Evolutionary conservation across 371 early-diverging fungal genomes (phyloP).

Genomic region (Vairimorpha ceranae): DNA sequence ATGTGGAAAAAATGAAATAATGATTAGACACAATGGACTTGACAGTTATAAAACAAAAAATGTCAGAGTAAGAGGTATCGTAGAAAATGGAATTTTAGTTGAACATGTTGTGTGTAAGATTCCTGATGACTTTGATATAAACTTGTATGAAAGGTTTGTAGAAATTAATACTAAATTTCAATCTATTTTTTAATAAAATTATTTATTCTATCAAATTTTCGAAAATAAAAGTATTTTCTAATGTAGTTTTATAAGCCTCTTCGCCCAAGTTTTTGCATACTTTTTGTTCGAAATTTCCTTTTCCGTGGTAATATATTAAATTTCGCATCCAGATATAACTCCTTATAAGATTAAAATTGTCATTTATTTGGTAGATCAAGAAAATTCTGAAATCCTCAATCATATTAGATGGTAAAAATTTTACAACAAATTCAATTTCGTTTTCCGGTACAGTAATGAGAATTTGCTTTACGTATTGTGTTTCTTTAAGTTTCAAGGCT

Average conservation of each 20-base stretch:
- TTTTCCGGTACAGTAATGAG: constrained; percentile 9
- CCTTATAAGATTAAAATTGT: not conserved
- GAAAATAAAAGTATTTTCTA: constrained; percentile 10
- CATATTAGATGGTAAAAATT: constrained; percentile 7
- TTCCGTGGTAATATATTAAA: constrained; percentile 4
- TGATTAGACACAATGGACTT: constrained; percentile 39
- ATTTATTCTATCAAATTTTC: constrained; percentile 3
- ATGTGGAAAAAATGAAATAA: constrained; percentile 14
- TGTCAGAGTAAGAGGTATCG: constrained; percentile 37
- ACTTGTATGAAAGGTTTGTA: constrained; percentile 25
- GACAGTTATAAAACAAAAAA: constrained; percentile 38
- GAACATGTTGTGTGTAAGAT: constrained; percentile 29
- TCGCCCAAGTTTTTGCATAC: constrained; percentile 2
- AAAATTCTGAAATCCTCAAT: not conserved
- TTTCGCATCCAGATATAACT: not conserved
- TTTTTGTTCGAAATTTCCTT: not conserved
- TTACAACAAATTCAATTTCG: constrained; percentile 5
- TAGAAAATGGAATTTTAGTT: constrained; percentile 36
- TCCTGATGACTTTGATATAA: constrained; percentile 44
- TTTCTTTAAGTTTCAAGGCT: constrained; percentile 10
- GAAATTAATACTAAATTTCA: constrained; percentile 20
- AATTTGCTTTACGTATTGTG: constrained; percentile 6
- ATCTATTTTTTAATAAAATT: constrained; percentile 44
- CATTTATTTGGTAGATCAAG: constrained; percentile 2
- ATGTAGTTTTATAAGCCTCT: not conserved